Percentiles rank a stretch among this genome's conserved stretches.
Evolutionary conservation across 1,284 basidiomycete species (phyloP).

Genomic region (Sporisorium reilianum): DNA sequence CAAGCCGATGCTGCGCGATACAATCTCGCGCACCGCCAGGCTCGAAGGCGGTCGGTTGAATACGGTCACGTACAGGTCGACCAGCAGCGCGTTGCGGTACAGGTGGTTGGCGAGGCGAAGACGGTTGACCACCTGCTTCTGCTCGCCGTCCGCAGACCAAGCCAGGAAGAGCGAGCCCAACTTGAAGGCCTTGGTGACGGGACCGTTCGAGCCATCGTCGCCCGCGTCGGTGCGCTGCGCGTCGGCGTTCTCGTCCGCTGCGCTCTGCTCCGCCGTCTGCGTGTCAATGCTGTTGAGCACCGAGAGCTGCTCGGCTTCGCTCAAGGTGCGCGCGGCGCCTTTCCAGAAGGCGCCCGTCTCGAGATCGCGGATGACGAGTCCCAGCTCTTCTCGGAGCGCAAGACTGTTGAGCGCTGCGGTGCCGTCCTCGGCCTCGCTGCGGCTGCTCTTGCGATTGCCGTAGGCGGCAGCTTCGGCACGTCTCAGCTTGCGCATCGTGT

Average conservation of each 20-base stretch:
- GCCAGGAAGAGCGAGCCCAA: slow-evolving; percentile 33
- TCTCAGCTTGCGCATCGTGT: slow-evolving; percentile 44
- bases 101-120: slow-evolving; percentile 43
- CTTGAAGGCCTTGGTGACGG: slow-evolving; percentile 22
- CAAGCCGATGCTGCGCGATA: slow-evolving; percentile 32
- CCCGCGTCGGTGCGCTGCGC: background rate
- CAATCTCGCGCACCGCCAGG: slow-evolving; percentile 28
- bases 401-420: slow-evolving; percentile 41
- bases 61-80: slow-evolving; percentile 43
- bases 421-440: slow-evolving; percentile 37
- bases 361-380: slow-evolving; percentile 35
- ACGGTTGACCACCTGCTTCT: slow-evolving; percentile 38
- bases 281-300: slow-evolving; percentile 14
- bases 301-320: slow-evolving; percentile 27
- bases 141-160: slow-evolving; percentile 1
- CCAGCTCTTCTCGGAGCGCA: slow-evolving; percentile 39
- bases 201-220: background rate
- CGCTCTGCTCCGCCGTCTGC: background rate
- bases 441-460: slow-evolving; percentile 31
- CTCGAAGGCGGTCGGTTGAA: slow-evolving; percentile 36
- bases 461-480: slow-evolving; percentile 33
- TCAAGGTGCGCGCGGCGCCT: slow-evolving; percentile 19
- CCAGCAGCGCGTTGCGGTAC: slow-evolving; percentile 43
- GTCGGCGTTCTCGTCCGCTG: background rate
- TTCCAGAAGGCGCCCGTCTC: slow-evolving; percentile 45